Evolutionary conservation across 2,329 filamentous ascomycete genomes (phyloP).

Genomic region (Diaporthe humulicola): DNA sequence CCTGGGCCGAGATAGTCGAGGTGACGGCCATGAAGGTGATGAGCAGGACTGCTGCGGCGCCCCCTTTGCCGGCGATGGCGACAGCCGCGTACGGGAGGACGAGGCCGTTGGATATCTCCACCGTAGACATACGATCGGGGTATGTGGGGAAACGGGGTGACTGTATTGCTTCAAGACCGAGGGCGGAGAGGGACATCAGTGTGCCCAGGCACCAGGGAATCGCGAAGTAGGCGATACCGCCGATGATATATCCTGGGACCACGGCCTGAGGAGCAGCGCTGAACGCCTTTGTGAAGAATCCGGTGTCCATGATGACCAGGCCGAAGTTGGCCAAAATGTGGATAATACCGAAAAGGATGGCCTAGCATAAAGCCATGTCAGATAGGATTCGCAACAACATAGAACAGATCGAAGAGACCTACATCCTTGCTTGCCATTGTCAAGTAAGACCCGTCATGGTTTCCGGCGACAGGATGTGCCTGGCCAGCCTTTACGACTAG

Average conservation of each 20-base stretch:
- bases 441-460: slow-evolving; percentile 65
- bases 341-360: slow-evolving; percentile 63
- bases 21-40: slow-evolving; percentile 85
- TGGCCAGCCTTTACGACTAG: slow-evolving; percentile 59
- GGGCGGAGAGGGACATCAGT: slow-evolving; percentile 61
- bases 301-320: slow-evolving; percentile 67
- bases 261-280: slow-evolving; percentile 60
- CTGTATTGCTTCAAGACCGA: slow-evolving; percentile 60
- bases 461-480: slow-evolving; percentile 62
- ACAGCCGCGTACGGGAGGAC: slow-evolving; percentile 79
- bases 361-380: slow-evolving; percentile 45
- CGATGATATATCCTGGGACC: slow-evolving; percentile 64
- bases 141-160: slow-evolving; percentile 63
- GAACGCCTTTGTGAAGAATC: slow-evolving; percentile 67
- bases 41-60: slow-evolving; percentile 76
- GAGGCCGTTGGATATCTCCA: slow-evolving; percentile 76
- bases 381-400: accelerated
- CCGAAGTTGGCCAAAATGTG: slow-evolving; percentile 64
- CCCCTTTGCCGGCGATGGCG: slow-evolving; percentile 77
- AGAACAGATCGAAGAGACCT: not conserved
- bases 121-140: slow-evolving; percentile 57
- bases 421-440: slow-evolving; percentile 68
- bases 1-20: slow-evolving; percentile 64
- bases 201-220: slow-evolving; percentile 68
- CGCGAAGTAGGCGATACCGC: slow-evolving; percentile 66